These are phyloP conservation scores for Posidonia oceanica DNA, from an alignment of 116 monocot species.

Conservation along the genomic window DNA sequence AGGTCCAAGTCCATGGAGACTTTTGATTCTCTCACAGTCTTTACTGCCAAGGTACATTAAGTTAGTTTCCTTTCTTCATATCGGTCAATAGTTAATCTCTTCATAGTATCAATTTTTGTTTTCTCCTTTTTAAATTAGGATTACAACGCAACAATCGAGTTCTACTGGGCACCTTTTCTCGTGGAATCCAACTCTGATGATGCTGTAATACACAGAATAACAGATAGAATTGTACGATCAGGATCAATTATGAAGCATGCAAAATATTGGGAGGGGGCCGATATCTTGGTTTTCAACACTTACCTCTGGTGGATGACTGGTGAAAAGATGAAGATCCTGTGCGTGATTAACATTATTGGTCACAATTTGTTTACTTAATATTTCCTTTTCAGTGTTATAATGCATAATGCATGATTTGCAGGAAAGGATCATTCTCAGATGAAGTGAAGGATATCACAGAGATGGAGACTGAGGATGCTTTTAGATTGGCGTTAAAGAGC, in stretches of 20 bases:
- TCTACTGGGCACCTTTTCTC: conserved; percentile 68
- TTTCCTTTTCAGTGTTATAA: background rate
- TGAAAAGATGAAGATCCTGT: conserved; percentile 44
- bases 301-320: conserved; percentile 70
- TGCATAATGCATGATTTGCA: conserved; percentile 1
- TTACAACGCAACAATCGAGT: conserved; percentile 71
- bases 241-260: conserved; percentile 35
- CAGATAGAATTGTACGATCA: conserved; percentile 30
- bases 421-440: conserved; percentile 13
- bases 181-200: conserved; percentile 53
- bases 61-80: background rate
- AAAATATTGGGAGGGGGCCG: conserved; percentile 36
- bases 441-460: conserved; percentile 11
- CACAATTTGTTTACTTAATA: background rate
- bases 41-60: conserved; percentile 31
- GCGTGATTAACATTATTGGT: background rate
- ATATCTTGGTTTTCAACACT: conserved; percentile 53
- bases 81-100: background rate
- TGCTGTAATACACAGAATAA: conserved; percentile 34
- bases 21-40: conserved; percentile 32
- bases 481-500: conserved; percentile 37
- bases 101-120: background rate
- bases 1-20: conserved; percentile 29
- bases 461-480: conserved; percentile 29
- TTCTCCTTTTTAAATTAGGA: conserved; percentile 15